phyloP scores from a whole-genome alignment of 192 early-diverging fungal species.

The Mortierella antarctica region DNA sequence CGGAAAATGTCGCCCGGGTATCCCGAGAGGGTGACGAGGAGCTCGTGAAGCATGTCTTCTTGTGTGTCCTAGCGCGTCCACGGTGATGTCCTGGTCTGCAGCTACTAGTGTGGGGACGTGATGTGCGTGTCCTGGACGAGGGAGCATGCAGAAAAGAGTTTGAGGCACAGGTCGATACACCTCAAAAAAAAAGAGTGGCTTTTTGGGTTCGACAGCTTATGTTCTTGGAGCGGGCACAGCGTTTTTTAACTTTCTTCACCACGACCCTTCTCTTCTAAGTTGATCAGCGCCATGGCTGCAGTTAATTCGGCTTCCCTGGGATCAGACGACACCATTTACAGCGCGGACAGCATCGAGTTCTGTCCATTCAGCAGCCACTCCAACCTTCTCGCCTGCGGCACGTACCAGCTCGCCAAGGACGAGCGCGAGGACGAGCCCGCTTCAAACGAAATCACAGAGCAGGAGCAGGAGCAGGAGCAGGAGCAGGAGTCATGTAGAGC shows the following conservation, averaged over 20 bases:
- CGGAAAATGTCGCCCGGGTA: slow-evolving; percentile 76
- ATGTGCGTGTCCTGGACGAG: neutral
- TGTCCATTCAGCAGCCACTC: slow-evolving; percentile 62
- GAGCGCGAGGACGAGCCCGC: slow-evolving; percentile 25
- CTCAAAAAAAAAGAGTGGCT: slow-evolving; percentile 8
- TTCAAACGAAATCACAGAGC: slow-evolving; percentile 12
- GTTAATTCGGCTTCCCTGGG: slow-evolving; percentile 52
- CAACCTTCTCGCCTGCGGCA: slow-evolving; percentile 72
- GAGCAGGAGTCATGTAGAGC: slow-evolving; percentile 20
- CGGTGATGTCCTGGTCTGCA: neutral
- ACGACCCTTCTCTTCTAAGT: neutral
- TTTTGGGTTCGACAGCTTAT: too few species aligned
- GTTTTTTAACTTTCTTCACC: neutral
- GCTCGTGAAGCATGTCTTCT: slow-evolving; percentile 77
- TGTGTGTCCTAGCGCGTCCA: neutral
- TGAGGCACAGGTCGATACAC: neutral
- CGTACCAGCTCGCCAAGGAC: slow-evolving; percentile 72
- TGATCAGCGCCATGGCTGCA: slow-evolving; percentile 15
- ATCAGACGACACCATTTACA: slow-evolving; percentile 73
- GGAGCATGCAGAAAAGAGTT: neutral
- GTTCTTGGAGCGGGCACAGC: too few species aligned
- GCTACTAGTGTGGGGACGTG: too few species aligned
- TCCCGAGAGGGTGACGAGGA: slow-evolving; percentile 73
- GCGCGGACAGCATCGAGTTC: slow-evolving; percentile 81
- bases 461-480: neutral